Evolutionary conservation across 2,329 filamentous ascomycete species (phyloP).

Genomic region (Plenodomus lindquistii): DNA sequence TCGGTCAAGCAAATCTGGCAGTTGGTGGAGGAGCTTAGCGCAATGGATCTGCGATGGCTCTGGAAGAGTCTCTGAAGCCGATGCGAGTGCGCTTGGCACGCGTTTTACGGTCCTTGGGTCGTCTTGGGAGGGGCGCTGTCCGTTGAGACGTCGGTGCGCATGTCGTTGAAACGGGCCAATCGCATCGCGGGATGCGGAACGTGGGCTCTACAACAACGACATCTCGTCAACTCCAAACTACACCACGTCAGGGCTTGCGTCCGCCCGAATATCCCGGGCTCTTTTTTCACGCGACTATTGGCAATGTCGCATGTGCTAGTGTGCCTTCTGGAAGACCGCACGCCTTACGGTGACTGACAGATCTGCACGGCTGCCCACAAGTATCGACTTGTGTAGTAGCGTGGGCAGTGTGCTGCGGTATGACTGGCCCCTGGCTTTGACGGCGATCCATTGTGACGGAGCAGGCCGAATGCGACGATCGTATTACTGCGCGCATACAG

Average conservation of each 20-base stretch:
- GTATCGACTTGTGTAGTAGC: neutral
- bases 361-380: neutral
- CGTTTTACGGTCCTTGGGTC: neutral
- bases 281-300: neutral
- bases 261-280: neutral
- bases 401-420: neutral
- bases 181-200: neutral
- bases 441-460: neutral
- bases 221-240: neutral
- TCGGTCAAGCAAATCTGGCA: neutral
- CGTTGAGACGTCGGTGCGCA: neutral
- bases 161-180: neutral
- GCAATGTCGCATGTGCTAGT: neutral
- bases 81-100: neutral
- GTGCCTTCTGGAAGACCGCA: neutral
- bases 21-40: neutral
- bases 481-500: neutral
- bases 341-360: neutral
- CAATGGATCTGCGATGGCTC: neutral
- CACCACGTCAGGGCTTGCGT: neutral
- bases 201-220: neutral
- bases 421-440: neutral
- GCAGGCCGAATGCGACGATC: neutral
- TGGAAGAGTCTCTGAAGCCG: neutral
- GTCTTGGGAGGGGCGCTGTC: neutral